phyloP scores from a whole-genome alignment of 441 rosid species.

The Pelargonium citronellum region DNA sequence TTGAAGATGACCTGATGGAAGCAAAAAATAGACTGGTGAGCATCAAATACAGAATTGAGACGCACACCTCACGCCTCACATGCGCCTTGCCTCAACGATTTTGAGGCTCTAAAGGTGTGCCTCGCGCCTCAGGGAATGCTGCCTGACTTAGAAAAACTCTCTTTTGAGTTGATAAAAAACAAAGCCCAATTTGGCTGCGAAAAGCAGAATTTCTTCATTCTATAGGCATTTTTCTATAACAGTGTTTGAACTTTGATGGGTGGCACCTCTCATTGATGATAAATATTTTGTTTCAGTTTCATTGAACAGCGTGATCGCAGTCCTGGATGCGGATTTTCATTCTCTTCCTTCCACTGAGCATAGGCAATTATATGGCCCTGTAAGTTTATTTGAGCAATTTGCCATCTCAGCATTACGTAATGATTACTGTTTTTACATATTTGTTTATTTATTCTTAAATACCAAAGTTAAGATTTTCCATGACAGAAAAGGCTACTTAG shows the following conservation, averaged over 20 bases:
- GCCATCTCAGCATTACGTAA: slow-evolving; percentile 13
- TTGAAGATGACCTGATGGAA: no score
- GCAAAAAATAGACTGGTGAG: no score
- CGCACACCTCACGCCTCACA: no score
- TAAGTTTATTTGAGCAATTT: slow-evolving; percentile 46
- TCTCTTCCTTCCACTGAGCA: slow-evolving; percentile 93
- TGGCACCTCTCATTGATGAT: slow-evolving; percentile 11
- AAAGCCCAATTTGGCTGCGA: no score
- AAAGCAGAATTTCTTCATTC: not conserved
- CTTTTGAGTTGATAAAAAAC: no score
- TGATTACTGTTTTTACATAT: slow-evolving; percentile 12
- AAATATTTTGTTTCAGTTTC: slow-evolving; percentile 59
- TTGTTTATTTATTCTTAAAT: not conserved
- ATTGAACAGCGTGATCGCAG: slow-evolving; percentile 92
- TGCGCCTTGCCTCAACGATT: no score
- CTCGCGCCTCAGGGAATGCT: no score
- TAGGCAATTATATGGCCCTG: slow-evolving; percentile 97
- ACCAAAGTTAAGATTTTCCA: not conserved
- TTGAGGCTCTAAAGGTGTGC: no score
- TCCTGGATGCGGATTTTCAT: slow-evolving; percentile 98
- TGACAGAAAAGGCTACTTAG: not conserved
- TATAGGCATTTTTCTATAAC: not conserved
- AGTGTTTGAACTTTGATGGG: not conserved
- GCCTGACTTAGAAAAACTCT: no score
- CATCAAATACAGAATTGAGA: no score